A percentile compares a stretch with the other conserved stretches of the same genome.
Conservation (phyloP, 2,329 filamentous ascomycete species). For the Fusarium pseudonygamai region DNA sequence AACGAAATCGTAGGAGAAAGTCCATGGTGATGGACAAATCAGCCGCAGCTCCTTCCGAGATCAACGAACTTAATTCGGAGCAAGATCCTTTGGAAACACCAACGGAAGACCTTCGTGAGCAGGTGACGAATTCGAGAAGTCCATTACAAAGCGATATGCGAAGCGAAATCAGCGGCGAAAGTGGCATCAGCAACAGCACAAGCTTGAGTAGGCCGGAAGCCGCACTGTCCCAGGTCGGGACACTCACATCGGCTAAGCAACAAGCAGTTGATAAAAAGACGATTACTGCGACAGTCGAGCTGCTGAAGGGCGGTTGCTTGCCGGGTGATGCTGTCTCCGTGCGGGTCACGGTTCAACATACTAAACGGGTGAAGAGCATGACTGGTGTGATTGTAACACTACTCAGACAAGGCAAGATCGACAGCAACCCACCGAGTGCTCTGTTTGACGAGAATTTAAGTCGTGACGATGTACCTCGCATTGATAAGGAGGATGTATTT, state of each 20-base stretch:
- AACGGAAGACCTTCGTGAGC: constrained; percentile 51
- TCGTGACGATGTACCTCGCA: constrained; percentile 71
- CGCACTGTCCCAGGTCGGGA: constrained; percentile 47
- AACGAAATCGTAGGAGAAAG: constrained; percentile 71
- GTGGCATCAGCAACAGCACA: constrained; percentile 72
- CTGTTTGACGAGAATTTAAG: constrained; percentile 62
- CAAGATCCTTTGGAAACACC: constrained; percentile 53
- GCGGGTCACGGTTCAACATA: constrained; percentile 84
- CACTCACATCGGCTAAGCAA: constrained; percentile 50
- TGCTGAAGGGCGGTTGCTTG: constrained; percentile 83
- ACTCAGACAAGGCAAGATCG: constrained; percentile 89
- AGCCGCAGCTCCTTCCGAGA: constrained; percentile 55
- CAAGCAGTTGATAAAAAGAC: constrained; percentile 72
- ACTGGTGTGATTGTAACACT: constrained; percentile 93
- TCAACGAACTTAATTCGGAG: constrained; percentile 49
- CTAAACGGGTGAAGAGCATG: constrained; percentile 88
- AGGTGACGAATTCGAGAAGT: constrained; percentile 50
- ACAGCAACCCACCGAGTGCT: constrained; percentile 70
- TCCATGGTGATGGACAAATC: constrained; percentile 57
- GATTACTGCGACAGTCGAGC: constrained; percentile 86
- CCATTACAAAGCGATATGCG: constrained; percentile 63
- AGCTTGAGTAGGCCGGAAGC: constrained; percentile 64
- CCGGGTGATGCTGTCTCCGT: constrained; percentile 86
- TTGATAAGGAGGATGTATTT: constrained; percentile 84
- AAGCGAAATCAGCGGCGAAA: constrained; percentile 78